Conservation (phyloP, 192 early-diverging fungal species). For the Entomortierella parvispora region DNA sequence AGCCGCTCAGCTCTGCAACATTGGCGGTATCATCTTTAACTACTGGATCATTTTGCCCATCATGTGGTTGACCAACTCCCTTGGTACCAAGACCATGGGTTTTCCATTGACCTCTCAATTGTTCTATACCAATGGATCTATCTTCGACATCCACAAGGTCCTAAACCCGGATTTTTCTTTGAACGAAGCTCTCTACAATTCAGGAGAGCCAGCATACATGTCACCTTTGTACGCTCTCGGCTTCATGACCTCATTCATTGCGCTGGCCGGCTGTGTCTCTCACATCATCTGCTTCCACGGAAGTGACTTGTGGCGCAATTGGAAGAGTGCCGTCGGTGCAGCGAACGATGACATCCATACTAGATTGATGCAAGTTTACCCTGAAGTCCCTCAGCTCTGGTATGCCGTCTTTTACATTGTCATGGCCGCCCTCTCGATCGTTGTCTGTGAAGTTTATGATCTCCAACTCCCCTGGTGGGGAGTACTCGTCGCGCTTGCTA, state of each 20-base stretch:
- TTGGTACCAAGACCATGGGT: conserved; percentile 19
- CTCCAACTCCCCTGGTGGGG: conserved; percentile 61
- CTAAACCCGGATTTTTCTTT: conserved; percentile 27
- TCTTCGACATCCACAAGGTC: conserved; percentile 8
- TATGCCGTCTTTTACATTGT: conserved; percentile 54
- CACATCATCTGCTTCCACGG: conserved; percentile 73
- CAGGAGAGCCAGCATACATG: conserved; percentile 56
- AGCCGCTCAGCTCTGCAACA: conserved; percentile 68
- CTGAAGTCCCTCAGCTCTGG: conserved; percentile 64
- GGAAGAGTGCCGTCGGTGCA: not conserved
- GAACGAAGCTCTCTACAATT: conserved; percentile 55
- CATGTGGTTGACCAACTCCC: conserved; percentile 63
- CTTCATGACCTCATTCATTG: conserved; percentile 60
- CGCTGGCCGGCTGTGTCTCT: conserved; percentile 53
- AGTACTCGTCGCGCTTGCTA: conserved; percentile 45
- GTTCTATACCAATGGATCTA: conserved; percentile 16
- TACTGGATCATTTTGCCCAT: conserved; percentile 79
- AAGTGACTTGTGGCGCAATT: conserved; percentile 58
- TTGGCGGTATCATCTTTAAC: conserved; percentile 63
- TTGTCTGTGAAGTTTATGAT: conserved; percentile 30
- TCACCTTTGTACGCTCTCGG: conserved; percentile 56
- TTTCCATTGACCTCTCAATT: conserved; percentile 25
- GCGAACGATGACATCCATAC: conserved; percentile 44
- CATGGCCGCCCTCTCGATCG: conserved; percentile 47
- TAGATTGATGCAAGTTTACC: conserved; percentile 50